Conservation (phyloP, 2,329 filamentous ascomycete species). For the Kalmusia sp. region DNA sequence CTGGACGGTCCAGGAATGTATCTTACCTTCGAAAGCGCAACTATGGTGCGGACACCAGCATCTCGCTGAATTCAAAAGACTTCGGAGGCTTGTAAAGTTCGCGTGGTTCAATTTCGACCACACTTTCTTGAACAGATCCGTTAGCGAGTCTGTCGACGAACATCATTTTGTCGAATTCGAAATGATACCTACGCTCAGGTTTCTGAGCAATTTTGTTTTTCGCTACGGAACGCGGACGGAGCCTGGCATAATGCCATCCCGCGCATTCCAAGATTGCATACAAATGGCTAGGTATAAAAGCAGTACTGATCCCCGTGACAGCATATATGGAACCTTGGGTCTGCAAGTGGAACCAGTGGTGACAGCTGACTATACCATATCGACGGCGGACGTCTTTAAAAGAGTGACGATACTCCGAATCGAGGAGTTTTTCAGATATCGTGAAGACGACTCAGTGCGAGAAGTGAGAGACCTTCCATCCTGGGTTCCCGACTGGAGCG, state of each 20-base stretch:
- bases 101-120: background rate
- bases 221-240: background rate
- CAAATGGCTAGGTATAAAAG: background rate
- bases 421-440: background rate
- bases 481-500: conserved; percentile 24
- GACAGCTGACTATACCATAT: background rate
- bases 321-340: background rate
- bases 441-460: background rate
- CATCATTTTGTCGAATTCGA: background rate
- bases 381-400: background rate
- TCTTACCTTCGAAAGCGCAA: background rate
- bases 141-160: background rate
- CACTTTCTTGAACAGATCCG: background rate
- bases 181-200: background rate
- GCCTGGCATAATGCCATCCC: background rate
- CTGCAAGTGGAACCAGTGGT: background rate
- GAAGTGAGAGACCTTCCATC: conserved; percentile 14
- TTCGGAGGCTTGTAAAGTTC: too few species aligned
- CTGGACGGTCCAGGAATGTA: conserved; percentile 4
- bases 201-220: background rate
- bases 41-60: background rate
- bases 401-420: background rate
- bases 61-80: background rate
- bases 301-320: background rate
- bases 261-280: background rate